These are phyloP conservation scores for Cercospora sp. DNA, from an alignment of 2,329 filamentous ascomycete species.

Conservation along the genomic window DNA sequence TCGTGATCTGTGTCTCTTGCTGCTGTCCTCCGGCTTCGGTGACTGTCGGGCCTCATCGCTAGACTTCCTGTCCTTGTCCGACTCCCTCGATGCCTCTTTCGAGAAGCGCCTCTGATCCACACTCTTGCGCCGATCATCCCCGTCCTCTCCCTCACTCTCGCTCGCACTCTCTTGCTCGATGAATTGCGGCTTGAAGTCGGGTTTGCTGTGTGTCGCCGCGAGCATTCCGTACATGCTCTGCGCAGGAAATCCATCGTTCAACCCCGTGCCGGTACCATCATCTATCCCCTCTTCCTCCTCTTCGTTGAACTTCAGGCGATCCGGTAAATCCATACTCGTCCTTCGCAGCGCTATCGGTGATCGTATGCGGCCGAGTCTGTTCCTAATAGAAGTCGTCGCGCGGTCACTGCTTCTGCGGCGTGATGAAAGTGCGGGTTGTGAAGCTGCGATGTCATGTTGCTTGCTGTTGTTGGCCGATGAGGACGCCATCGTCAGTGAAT, in stretches of 20 bases:
- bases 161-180: slow-evolving; percentile 75
- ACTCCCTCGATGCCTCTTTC: slow-evolving; percentile 9
- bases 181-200: slow-evolving; percentile 65
- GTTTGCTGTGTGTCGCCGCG: slow-evolving; percentile 78
- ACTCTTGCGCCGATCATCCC: slow-evolving; percentile 15
- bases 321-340: slow-evolving; percentile 25
- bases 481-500: slow-evolving; percentile 14
- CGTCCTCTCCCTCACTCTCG: slow-evolving; percentile 50
- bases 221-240: slow-evolving; percentile 94
- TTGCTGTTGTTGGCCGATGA: slow-evolving; percentile 8
- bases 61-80: slow-evolving; percentile 1
- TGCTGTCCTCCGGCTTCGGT: slow-evolving; percentile 10
- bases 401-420: slow-evolving; percentile 12
- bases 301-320: slow-evolving; percentile 22
- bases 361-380: slow-evolving; percentile 8
- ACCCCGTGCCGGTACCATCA: slow-evolving; percentile 23
- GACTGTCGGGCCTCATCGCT: slow-evolving; percentile 9
- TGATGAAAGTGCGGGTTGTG: slow-evolving; percentile 8
- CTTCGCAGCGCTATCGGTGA: slow-evolving; percentile 3
- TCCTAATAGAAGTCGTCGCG: neutral
- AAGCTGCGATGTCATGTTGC: slow-evolving; percentile 16
- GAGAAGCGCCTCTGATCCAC: slow-evolving; percentile 13
- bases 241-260: slow-evolving; percentile 67
- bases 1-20: slow-evolving; percentile 52
- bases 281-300: slow-evolving; percentile 26